Evolutionary conservation across 73 alveolate species (phyloP), one percentile per base, ranked within the genome.

Genomic region (Tetrahymena borealis): DNA sequence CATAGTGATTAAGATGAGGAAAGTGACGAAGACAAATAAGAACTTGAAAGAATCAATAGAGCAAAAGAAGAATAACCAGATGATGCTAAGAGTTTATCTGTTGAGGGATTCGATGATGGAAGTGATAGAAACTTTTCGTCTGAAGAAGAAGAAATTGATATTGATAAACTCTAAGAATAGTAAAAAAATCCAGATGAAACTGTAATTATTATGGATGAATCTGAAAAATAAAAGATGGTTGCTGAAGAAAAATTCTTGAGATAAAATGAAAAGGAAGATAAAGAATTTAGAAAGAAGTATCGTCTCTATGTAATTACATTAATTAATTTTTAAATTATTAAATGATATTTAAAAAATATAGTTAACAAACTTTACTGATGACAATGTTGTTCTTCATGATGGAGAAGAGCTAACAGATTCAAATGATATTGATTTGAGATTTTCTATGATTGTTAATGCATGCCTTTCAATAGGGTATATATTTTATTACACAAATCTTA

Each of bases 141-240:
- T 31, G 91, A 92, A 11, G 91, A 93, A 93, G 95, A 93, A 85
- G 77, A 93, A 90, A 79, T 79, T n/a, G 92, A 93, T 78, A 79
- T 93, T 38, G 91, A 93, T 60, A 93, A 93, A 85, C 6, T 79
- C 24, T 78, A 93, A 33, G 91, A 78, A 93, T 32, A 85, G 32
- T 78, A 79, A 41, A 93, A 79, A 38, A 60, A 93, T 39, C 90
- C 95, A 20, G 93, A 93, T 85, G 95, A 93, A 32, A 93, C 90
- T 31, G 95, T 93, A n/a, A 93, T 60, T 28, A 78, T 33, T 85
- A 93, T 28, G 78, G 92, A 79, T 91, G 95, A 60, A 90, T 39
- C n/a, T 41, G 91, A 40, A 39, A 93, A 15, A 20, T 93, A 60
- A 90, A 93, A 93, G 28, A 15, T 60, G 33, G 85, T 60, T 0